phyloP scores from a whole-genome alignment of 2,329 filamentous ascomycete species.

The Pseudogymnoascus sp. region DNA sequence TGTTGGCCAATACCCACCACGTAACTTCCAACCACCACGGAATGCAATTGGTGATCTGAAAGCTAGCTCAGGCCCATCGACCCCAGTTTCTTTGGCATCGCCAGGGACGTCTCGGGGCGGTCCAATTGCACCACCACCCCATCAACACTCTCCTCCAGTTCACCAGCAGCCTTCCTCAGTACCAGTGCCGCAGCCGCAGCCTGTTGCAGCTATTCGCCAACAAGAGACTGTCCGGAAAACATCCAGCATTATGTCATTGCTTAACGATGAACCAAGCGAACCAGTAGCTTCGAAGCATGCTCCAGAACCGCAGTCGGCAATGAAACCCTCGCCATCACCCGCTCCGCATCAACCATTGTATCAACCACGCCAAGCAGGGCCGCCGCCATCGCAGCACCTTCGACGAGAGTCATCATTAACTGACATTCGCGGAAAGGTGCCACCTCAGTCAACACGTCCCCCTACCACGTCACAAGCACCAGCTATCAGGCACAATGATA shows the following conservation, averaged over 20 bases:
- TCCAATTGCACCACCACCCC: slow-evolving; percentile 22
- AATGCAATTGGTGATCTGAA: slow-evolving; percentile 21
- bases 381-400: slow-evolving; percentile 20
- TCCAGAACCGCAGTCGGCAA: background rate
- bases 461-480: slow-evolving; percentile 19
- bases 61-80: slow-evolving; percentile 15
- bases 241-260: slow-evolving; percentile 53
- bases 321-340: slow-evolving; percentile 23
- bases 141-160: slow-evolving; percentile 12
- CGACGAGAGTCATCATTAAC: slow-evolving; percentile 24
- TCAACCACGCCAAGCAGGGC: slow-evolving; percentile 26
- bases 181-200: slow-evolving; percentile 12
- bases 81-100: slow-evolving; percentile 20
- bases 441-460: slow-evolving; percentile 22
- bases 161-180: slow-evolving; percentile 12
- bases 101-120: slow-evolving; percentile 20
- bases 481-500: slow-evolving; percentile 25
- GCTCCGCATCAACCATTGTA: slow-evolving; percentile 23
- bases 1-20: slow-evolving; percentile 23
- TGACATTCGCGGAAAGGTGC: slow-evolving; percentile 22
- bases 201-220: slow-evolving; percentile 33
- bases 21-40: slow-evolving; percentile 19
- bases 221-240: slow-evolving; percentile 47
- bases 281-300: slow-evolving; percentile 22
- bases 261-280: slow-evolving; percentile 51